Conservation (phyloP, 768 basidiomycete genomes). For the Neoboletus brunneissimus region DNA sequence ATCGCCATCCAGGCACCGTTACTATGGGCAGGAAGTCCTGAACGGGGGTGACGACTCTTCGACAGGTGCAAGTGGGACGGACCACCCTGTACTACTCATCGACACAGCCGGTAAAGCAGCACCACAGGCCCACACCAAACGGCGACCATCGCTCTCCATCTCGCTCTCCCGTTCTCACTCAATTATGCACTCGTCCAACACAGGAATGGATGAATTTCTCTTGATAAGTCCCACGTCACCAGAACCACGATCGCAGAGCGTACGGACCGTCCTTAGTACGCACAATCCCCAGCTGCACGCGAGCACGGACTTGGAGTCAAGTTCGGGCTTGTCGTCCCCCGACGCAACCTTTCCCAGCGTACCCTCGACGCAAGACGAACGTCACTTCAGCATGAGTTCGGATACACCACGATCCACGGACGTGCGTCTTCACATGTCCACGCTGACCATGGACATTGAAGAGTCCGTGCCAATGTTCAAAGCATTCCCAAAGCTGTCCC, state of each 20-base stretch:
- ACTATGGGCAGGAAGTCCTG: conserved; percentile 16
- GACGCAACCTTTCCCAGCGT: not conserved
- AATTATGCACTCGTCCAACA: conserved; percentile 11
- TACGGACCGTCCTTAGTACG: conserved; percentile 1
- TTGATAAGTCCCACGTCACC: conserved; percentile 11
- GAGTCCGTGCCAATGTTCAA: conserved; percentile 4
- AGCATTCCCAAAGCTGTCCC: conserved; percentile 14
- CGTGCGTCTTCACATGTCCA: conserved; percentile 3
- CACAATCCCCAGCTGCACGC: conserved; percentile 6
- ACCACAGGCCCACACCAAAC: not conserved
- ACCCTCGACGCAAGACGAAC: not conserved
- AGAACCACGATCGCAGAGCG: not conserved
- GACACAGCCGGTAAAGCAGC: not conserved
- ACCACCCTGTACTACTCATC: not conserved
- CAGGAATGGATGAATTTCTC: conserved; percentile 25
- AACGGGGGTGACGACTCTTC: not conserved
- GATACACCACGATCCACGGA: not conserved
- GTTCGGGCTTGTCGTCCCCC: not conserved
- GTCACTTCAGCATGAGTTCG: not conserved
- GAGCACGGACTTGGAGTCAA: no score
- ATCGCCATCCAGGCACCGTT: conserved; percentile 18
- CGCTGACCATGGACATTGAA: not conserved
- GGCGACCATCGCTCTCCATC: conserved; percentile 14
- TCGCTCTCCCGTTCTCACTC: conserved; percentile 16
- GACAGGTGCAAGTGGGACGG: not conserved